These are phyloP conservation scores for Bathelium albidoporum DNA, from an alignment of 495 filamentous ascomycete species.

Conservation along the genomic window DNA sequence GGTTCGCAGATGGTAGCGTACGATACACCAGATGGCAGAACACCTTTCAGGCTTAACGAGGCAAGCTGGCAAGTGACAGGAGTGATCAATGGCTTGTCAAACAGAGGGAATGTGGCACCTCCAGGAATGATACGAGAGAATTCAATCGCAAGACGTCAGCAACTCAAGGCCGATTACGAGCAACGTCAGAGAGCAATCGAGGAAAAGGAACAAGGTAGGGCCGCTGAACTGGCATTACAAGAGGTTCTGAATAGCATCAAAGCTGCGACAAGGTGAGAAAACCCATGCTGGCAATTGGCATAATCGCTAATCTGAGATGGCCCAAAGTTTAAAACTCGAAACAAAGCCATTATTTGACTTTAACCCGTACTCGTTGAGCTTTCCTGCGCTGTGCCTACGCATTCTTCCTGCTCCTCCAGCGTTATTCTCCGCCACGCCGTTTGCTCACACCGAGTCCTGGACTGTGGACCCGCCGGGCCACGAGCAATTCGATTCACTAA, in stretches of 20 bases:
- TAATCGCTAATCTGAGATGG: background rate
- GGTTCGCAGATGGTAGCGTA: background rate
- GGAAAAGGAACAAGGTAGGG: constrained; percentile 56
- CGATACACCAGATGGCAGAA: background rate
- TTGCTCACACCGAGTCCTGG: constrained; percentile 62
- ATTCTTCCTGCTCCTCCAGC: constrained; percentile 70
- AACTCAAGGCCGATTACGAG: constrained; percentile 49
- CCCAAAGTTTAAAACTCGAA: constrained; percentile 1
- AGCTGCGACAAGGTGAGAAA: constrained; percentile 56
- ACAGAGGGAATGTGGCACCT: constrained; percentile 32
- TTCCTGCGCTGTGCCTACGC: constrained; percentile 69
- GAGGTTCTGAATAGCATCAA: constrained; percentile 70
- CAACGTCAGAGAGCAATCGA: constrained; percentile 46
- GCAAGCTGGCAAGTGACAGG: constrained; percentile 71
- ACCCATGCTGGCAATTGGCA: background rate
- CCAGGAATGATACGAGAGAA: constrained; percentile 32
- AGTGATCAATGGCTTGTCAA: constrained; percentile 68
- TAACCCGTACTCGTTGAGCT: constrained; percentile 68
- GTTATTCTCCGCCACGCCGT: constrained; percentile 56
- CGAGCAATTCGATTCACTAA: constrained; percentile 60
- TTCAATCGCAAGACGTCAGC: constrained; percentile 29
- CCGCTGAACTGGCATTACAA: constrained; percentile 72
- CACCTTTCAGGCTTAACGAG: constrained; percentile 36
- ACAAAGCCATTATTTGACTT: constrained; percentile 52
- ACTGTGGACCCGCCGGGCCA: constrained; percentile 59